Percentiles rank a stretch among this genome's conserved stretches.
Conservation (phyloP, 1,284 basidiomycete genomes). For the Cutaneotrichosporon sp. region DNA sequence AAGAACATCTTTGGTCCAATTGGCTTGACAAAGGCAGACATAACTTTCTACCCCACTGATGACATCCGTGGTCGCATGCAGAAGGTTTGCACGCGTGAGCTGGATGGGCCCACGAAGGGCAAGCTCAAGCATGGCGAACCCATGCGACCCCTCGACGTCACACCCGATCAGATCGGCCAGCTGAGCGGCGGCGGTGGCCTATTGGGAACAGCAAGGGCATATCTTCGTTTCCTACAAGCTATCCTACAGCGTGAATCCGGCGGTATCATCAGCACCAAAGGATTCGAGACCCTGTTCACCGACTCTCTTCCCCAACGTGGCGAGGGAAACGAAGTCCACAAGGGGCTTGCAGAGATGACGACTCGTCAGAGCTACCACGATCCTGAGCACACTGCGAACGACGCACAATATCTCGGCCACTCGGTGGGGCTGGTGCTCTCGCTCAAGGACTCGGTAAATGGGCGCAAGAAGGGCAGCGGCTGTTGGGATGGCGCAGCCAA, state of each 20-base stretch:
- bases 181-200: slow-evolving; percentile 36
- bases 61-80: slow-evolving; percentile 14
- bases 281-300: slow-evolving; percentile 26
- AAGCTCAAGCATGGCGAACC: background rate
- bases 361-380: slow-evolving; percentile 6
- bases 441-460: slow-evolving; percentile 6
- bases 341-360: slow-evolving; percentile 14
- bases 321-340: background rate
- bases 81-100: slow-evolving; percentile 18
- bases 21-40: slow-evolving; percentile 17
- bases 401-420: slow-evolving; percentile 12
- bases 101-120: no score
- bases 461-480: slow-evolving; percentile 23
- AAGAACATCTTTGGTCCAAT: slow-evolving; percentile 13
- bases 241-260: slow-evolving; percentile 23
- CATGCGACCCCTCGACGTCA: slow-evolving; percentile 2
- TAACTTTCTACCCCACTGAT: slow-evolving; percentile 31
- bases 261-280: slow-evolving; percentile 17
- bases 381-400: slow-evolving; percentile 11
- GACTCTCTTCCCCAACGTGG: slow-evolving; percentile 13
- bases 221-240: slow-evolving; percentile 29
- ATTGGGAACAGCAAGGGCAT: slow-evolving; percentile 32
- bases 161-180: background rate
- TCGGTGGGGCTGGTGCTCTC: slow-evolving; percentile 14
- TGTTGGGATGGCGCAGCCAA: slow-evolving; percentile 26